phyloP scores from a whole-genome alignment of 2,329 filamentous ascomycete genomes.

The Hypomyces perniciosus region DNA sequence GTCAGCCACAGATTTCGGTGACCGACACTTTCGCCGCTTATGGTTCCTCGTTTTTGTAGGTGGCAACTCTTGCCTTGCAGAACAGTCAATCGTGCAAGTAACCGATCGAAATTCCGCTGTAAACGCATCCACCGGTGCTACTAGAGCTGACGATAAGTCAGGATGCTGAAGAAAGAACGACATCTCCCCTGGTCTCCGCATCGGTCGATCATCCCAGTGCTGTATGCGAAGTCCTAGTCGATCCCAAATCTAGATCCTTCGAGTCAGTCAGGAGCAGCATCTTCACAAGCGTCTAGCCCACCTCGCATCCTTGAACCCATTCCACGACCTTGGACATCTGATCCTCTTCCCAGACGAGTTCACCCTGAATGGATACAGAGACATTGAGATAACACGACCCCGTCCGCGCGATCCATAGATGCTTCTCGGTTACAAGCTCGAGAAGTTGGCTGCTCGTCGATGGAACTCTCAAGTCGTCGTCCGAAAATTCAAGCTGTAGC shows the following conservation, averaged over 20 bases:
- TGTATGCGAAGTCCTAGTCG: slow-evolving; percentile 25
- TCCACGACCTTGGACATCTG: slow-evolving; percentile 13
- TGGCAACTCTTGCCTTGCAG: not conserved
- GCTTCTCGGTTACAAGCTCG: slow-evolving; percentile 14
- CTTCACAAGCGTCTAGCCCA: slow-evolving; percentile 10
- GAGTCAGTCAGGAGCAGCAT: not conserved
- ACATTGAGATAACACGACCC: slow-evolving; percentile 26
- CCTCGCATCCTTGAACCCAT: slow-evolving; percentile 22
- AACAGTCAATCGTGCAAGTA: slow-evolving; percentile 22
- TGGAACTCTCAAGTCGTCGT: slow-evolving; percentile 3
- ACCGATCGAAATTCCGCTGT: slow-evolving; percentile 23
- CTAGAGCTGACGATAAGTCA: slow-evolving; percentile 25
- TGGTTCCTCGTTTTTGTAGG: not conserved
- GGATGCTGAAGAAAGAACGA: slow-evolving; percentile 33
- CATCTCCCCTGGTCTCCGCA: slow-evolving; percentile 16
- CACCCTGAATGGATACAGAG: slow-evolving; percentile 19
- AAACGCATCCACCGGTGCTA: slow-evolving; percentile 21
- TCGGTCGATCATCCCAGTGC: slow-evolving; percentile 6
- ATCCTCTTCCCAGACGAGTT: slow-evolving; percentile 11
- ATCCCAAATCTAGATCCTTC: slow-evolving; percentile 24
- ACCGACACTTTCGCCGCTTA: slow-evolving; percentile 13
- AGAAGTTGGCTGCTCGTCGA: slow-evolving; percentile 21
- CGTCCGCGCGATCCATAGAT: slow-evolving; percentile 30
- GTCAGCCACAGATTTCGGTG: not conserved
- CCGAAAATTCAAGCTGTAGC: slow-evolving; percentile 23